Conservation (phyloP, 305 asterid species). For the Fraxinus platypoda region DNA sequence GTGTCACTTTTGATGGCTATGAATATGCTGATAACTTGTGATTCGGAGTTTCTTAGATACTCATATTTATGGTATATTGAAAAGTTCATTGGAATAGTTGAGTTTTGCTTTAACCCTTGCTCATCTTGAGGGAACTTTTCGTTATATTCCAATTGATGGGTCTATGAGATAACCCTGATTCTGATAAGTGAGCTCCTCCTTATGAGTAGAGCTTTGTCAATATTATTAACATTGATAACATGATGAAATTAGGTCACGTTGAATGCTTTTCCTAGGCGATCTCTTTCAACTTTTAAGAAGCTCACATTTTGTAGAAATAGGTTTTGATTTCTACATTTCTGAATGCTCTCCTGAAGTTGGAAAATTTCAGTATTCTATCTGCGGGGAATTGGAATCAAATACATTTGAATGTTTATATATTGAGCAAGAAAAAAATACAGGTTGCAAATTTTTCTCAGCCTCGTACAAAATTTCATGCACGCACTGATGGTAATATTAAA, state of each 20-base stretch:
- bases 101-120: background rate
- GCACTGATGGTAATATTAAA: constrained; percentile 15
- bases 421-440: background rate
- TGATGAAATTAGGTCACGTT: background rate
- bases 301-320: background rate
- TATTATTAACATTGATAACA: background rate
- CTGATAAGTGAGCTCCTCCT: background rate
- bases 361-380: background rate
- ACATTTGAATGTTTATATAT: background rate
- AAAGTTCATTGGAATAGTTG: background rate
- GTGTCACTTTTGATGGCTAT: background rate
- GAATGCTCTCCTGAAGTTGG: background rate
- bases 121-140: background rate
- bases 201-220: background rate
- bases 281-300: background rate
- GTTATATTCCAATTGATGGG: background rate
- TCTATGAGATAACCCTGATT: background rate
- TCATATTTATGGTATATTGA: background rate
- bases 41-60: background rate
- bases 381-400: background rate
- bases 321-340: background rate
- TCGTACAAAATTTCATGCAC: background rate
- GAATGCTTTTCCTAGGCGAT: background rate
- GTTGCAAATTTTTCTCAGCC: background rate
- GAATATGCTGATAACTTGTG: background rate